phyloP scores from a whole-genome alignment of 805 yeast species.

The Suhomyces sp. region DNA sequence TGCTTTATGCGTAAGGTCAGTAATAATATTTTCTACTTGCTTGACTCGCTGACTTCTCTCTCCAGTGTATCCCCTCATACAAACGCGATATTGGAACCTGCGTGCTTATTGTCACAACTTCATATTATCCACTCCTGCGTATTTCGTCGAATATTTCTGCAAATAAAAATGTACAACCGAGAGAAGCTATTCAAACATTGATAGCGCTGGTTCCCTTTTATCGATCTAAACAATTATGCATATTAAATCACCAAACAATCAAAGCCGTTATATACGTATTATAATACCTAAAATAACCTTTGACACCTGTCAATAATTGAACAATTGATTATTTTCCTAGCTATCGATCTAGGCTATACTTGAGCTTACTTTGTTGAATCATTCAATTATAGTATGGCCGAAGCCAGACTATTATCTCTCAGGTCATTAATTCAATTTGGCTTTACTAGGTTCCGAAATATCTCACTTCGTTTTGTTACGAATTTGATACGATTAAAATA shows the following conservation, averaged over 20 bases:
- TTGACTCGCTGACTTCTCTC: neutral
- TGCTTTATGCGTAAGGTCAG: neutral
- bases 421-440: neutral
- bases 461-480: neutral
- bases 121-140: neutral
- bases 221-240: neutral
- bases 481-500: neutral
- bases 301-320: neutral
- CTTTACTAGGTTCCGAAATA: neutral
- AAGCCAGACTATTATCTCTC: neutral
- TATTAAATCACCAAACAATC: neutral
- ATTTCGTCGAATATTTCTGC: neutral
- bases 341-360: neutral
- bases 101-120: neutral
- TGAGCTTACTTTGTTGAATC: neutral
- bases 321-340: neutral
- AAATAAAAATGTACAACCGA: neutral
- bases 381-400: neutral
- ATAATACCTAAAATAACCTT: neutral
- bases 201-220: neutral
- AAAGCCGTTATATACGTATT: neutral
- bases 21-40: neutral
- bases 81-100: neutral
- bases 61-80: neutral
- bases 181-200: neutral